A percentile compares a stretch with the other conserved stretches of the same genome.
Conservation (phyloP, 495 filamentous ascomycete genomes). For the Aspergillus diversus region DNA sequence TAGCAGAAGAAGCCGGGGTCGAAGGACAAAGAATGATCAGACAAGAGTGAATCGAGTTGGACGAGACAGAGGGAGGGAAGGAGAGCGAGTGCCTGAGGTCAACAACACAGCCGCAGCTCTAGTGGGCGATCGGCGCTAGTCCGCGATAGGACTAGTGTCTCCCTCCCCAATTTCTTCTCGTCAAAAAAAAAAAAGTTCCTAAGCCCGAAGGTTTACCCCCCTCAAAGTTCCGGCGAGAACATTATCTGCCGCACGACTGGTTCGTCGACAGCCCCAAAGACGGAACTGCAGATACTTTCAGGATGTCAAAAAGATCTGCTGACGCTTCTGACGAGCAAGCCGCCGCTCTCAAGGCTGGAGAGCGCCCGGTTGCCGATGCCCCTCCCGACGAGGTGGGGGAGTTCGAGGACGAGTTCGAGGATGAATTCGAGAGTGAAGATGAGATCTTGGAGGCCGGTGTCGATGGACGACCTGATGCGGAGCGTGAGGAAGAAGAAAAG, state of each 20-base stretch:
- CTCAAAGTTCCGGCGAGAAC: not conserved
- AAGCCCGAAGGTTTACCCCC: conserved; percentile 34
- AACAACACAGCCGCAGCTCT: conserved; percentile 24
- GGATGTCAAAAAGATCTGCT: conserved; percentile 72
- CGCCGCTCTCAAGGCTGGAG: conserved; percentile 69
- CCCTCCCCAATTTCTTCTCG: conserved; percentile 24
- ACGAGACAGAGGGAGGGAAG: conserved; percentile 8
- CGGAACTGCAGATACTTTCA: conserved; percentile 24
- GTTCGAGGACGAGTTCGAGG: conserved; percentile 30
- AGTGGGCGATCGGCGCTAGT: conserved; percentile 42
- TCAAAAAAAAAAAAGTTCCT: conserved; percentile 34
- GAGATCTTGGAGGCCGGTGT: conserved; percentile 94
- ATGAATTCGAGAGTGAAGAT: conserved; percentile 63
- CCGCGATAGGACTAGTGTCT: conserved; percentile 44
- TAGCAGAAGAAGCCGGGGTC: not conserved
- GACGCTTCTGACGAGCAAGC: conserved; percentile 58
- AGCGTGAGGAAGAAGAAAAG: conserved; percentile 83
- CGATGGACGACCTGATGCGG: conserved; percentile 89
- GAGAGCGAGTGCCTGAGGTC: conserved; percentile 10
- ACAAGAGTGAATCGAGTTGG: conserved; percentile 18
- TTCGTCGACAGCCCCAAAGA: conserved; percentile 24
- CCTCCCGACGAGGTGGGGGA: conserved; percentile 29
- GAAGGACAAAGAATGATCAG: conserved; percentile 5
- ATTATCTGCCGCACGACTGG: conserved; percentile 28
- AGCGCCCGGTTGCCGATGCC: conserved; percentile 56